Evolutionary conservation across 192 early-diverging fungal species (phyloP).

Genomic region (Funneliformis geosporum): DNA sequence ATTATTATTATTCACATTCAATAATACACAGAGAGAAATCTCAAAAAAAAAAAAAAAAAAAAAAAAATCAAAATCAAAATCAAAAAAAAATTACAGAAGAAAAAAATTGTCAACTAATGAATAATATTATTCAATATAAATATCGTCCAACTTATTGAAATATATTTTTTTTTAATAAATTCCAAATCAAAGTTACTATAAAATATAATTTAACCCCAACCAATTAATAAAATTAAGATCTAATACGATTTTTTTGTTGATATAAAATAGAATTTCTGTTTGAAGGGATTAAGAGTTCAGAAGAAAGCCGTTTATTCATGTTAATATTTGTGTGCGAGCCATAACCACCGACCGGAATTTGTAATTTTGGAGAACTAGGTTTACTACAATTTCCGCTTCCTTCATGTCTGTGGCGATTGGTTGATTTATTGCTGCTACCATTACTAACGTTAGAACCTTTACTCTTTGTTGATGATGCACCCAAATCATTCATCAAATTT

Average conservation of each 20-base stretch:
- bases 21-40: too few species aligned
- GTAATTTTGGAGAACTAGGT: not conserved
- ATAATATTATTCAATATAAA: too few species aligned
- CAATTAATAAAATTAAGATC: not conserved
- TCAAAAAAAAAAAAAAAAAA: too few species aligned
- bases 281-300: not conserved
- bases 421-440: not conserved
- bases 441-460: not conserved
- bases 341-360: not conserved
- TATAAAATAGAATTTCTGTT: not conserved
- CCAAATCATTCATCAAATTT: not conserved
- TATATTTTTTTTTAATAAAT: too few species aligned
- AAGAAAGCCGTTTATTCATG: not conserved
- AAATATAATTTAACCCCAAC: not conserved
- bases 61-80: too few species aligned
- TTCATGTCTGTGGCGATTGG: not conserved
- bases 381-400: not conserved
- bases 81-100: too few species aligned
- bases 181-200: too few species aligned
- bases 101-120: too few species aligned
- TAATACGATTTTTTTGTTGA: not conserved
- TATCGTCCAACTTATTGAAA: too few species aligned
- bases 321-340: not conserved
- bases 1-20: too few species aligned
- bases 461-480: not conserved